Evolutionary conservation across 169 alveolate species (phyloP).

Genomic region (Cytauxzoon felis): DNA sequence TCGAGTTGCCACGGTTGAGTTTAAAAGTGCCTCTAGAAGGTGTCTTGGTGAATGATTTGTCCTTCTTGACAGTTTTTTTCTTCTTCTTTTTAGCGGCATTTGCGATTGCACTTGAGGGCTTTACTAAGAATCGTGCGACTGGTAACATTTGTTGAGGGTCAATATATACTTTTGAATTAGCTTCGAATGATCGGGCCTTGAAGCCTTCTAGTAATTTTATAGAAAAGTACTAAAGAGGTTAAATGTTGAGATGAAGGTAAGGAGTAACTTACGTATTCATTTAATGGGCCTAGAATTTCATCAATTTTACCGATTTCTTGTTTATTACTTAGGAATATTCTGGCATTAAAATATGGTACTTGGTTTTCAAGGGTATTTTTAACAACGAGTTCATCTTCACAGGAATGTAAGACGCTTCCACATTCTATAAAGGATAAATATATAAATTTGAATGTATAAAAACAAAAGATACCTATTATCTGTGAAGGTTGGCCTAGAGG

Average conservation of each 20-base stretch:
- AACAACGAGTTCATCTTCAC: slow-evolving; percentile 88
- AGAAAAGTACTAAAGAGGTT: slow-evolving; percentile 69
- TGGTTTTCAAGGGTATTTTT: slow-evolving; percentile 78
- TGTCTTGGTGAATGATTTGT: slow-evolving; percentile 47
- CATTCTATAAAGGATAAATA: slow-evolving; percentile 64
- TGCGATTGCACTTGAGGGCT: slow-evolving; percentile 35
- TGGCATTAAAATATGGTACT: slow-evolving; percentile 94
- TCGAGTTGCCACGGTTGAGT: slow-evolving; percentile 55
- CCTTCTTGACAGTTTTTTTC: slow-evolving; percentile 63
- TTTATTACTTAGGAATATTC: slow-evolving; percentile 89
- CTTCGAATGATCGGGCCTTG: slow-evolving; percentile 78
- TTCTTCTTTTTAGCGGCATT: slow-evolving; percentile 35
- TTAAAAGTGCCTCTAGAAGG: slow-evolving; percentile 59
- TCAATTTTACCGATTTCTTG: slow-evolving; percentile 93
- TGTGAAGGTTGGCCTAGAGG: slow-evolving; percentile 38
- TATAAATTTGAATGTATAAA: too few species aligned
- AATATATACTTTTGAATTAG: slow-evolving; percentile 70
- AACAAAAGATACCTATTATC: slow-evolving; percentile 59
- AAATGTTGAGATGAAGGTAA: neutral
- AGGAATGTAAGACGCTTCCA: slow-evolving; percentile 86
- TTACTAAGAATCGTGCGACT: slow-evolving; percentile 77
- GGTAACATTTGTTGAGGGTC: slow-evolving; percentile 85
- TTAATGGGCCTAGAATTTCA: slow-evolving; percentile 91
- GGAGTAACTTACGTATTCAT: slow-evolving; percentile 76
- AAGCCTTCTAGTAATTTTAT: slow-evolving; percentile 81